A percentile compares a stretch with the other conserved stretches of the same genome.
Conservation (phyloP, 257 asterid genomes). For the Nicotiana attenuata region DNA sequence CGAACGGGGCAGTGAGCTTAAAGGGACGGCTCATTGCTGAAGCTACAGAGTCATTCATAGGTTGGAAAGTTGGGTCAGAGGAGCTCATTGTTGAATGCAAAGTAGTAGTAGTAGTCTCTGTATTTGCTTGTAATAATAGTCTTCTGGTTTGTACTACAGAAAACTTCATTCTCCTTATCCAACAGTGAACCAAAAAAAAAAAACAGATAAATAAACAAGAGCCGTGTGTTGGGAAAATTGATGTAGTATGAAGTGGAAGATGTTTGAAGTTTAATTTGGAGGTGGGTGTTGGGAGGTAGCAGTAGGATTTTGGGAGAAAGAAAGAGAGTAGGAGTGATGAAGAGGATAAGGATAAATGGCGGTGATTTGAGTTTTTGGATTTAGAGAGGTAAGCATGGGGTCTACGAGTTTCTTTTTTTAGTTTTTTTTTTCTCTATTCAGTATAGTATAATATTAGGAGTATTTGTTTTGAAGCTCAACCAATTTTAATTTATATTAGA, state of each 20-base stretch:
- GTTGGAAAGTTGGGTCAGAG: neutral
- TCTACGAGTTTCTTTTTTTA: neutral
- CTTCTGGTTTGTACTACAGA: neutral
- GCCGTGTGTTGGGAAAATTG: neutral
- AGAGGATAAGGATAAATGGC: neutral
- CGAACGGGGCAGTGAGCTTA: constrained; percentile 27
- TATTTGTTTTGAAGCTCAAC: too few relatives aligned
- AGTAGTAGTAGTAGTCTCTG: too few relatives aligned
- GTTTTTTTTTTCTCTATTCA: too few relatives aligned
- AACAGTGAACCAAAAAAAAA: neutral
- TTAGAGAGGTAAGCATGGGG: neutral
- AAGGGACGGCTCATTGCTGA: neutral
- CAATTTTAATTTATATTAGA: too few relatives aligned
- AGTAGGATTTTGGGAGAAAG: too few relatives aligned
- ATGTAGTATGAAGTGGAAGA: neutral
- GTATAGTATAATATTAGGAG: too few relatives aligned
- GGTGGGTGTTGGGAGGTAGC: too few relatives aligned
- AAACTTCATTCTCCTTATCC: too few relatives aligned
- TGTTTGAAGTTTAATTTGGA: neutral
- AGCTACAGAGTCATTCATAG: neutral
- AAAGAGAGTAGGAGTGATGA: neutral
- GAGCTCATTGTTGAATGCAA: neutral
- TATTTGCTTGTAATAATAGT: neutral
- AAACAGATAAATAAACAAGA: neutral
- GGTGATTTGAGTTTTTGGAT: neutral